Evolutionary conservation across 1,139 yeast genomes (phyloP), one percentile per base, ranked within the genome.

Genomic region (Zygosaccharomyces sapae): DNA sequence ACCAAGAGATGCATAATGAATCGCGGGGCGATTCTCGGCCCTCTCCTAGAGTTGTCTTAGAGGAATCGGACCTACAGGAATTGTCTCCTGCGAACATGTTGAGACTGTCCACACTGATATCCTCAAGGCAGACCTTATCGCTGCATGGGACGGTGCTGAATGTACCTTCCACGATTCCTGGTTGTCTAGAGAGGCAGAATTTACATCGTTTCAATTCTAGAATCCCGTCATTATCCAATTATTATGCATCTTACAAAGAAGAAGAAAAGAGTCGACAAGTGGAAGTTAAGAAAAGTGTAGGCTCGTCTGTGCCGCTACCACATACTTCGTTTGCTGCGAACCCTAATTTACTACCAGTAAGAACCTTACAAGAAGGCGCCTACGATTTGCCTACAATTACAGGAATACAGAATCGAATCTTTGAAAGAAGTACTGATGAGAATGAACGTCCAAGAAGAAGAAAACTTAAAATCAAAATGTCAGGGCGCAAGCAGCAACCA

Each of bases 101-200:
- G 58, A 79, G 85, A 58, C 72, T 86, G 46, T 77, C 86, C 8
- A 76, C 86, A 10, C 70, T 90, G 51, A 78, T 81, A 48, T 80
- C 83, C 25, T 81, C 92, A 4, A 78, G 96, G 55, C 89, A 86
- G 55, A 86, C 97, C 0, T 71, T 90, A 51, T 79, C 84, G 16
- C 67, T 88, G 44, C 77, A 80, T 45, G 76, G 85, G 1, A 83
- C 86, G 1, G 72, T 74, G 35, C 73, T 61, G 54, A 56, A 56
- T 51, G 46, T 61, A 42, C 38, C 59, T 49, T 46, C 62, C 19
- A 42, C 63, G 47, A 52, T 68, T 50, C 60, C 63, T 34, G 59
- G 72, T 46, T 63, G 70, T 59, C 38, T 70, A 41, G 72, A 70
- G 51, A 65, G 72, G 52, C 70, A 68, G 34, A 67, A 64, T 31